A percentile compares a stretch with the other conserved stretches of the same genome.
These are phyloP conservation scores for Colletotrichum sp. DNA, from an alignment of 2,329 filamentous ascomycete species.

Conservation along the genomic window DNA sequence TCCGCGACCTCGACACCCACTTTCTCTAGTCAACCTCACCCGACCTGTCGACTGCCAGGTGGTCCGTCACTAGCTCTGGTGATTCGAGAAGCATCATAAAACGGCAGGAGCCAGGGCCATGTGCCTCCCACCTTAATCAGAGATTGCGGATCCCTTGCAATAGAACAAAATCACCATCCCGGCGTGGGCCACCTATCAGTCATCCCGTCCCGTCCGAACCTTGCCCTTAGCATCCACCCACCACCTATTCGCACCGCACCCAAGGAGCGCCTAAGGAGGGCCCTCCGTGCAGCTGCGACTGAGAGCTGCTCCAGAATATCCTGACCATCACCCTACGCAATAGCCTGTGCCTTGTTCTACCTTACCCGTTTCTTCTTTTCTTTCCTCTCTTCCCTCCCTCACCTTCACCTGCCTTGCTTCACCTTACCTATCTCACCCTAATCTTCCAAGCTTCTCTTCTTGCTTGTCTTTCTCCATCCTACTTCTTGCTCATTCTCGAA, in stretches of 20 bases:
- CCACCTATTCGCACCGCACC: background rate
- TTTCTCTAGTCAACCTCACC: background rate
- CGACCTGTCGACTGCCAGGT: background rate
- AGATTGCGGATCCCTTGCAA: slow-evolving; percentile 16
- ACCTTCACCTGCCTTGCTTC: background rate
- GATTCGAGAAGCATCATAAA: background rate
- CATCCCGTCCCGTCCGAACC: slow-evolving; percentile 2
- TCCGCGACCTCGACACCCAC: background rate
- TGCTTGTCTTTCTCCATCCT: background rate
- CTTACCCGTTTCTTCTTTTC: background rate
- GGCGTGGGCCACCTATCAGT: background rate
- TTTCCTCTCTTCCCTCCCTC: background rate
- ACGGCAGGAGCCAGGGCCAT: slow-evolving; percentile 5
- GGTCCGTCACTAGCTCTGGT: background rate
- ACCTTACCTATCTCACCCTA: background rate
- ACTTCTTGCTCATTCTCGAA: background rate
- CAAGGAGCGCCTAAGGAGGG: background rate
- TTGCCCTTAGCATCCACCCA: background rate
- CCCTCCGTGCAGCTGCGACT: background rate
- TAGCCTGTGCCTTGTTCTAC: background rate
- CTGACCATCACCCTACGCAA: slow-evolving; percentile 13
- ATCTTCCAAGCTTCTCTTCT: background rate
- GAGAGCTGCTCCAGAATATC: slow-evolving; percentile 8
- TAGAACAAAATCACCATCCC: background rate
- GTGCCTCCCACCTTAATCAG: slow-evolving; percentile 6